Evolutionary conservation across 192 early-diverging fungal species (phyloP), one percentile per base, ranked within the genome.

Genomic region (Phycomyces blakesleeanus): DNA sequence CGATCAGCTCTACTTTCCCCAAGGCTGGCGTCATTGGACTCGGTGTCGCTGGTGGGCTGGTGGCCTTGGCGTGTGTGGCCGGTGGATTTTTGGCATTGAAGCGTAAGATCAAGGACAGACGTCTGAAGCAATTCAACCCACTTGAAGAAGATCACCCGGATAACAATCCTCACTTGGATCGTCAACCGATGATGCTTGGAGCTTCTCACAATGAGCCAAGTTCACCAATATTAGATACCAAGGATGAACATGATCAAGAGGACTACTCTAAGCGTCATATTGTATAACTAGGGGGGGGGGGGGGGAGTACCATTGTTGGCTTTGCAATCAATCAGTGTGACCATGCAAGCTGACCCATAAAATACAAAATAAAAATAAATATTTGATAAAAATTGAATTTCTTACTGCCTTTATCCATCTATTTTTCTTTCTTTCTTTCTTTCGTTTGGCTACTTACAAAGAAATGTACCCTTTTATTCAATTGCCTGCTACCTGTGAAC

Each of bases 21-120:
- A 21, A 59, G 11, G 55, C 21, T 12, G 71, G 53, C 5, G 71
- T 68, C 5, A 73, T 76, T 44, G 79, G 68, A 52, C 64, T 75
- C 29, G 69, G 74, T 67, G 70, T 78, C 18, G 76, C 62, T 0
- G 76, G 79, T 51, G 72, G 66, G 16, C 44, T 78, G 41, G 62
- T 75, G 15, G 73, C 44, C 2, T 47, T 69, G 16, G 66, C 67
- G 14, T 80, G 73, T 39, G 51, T 67, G 26, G 69, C 72, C 9
- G 76, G 69, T 41, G 68, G 61, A 4, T 57, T 66, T 38, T 59
- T 77, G 3, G 67, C 66, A 1, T 10, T 73, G 3, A 51, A 55
- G 24, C 66, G 57, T 22, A 73, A 59, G 57, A 29, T 62, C 40
- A 73, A 68, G 18, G 12, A 65, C 25, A 25, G 26, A 1, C 25